Percentiles rank a stretch among this genome's conserved stretches.
Evolutionary conservation across 2,329 filamentous ascomycete genomes (phyloP).

Genomic region (Atkinsonella hypoxylon): DNA sequence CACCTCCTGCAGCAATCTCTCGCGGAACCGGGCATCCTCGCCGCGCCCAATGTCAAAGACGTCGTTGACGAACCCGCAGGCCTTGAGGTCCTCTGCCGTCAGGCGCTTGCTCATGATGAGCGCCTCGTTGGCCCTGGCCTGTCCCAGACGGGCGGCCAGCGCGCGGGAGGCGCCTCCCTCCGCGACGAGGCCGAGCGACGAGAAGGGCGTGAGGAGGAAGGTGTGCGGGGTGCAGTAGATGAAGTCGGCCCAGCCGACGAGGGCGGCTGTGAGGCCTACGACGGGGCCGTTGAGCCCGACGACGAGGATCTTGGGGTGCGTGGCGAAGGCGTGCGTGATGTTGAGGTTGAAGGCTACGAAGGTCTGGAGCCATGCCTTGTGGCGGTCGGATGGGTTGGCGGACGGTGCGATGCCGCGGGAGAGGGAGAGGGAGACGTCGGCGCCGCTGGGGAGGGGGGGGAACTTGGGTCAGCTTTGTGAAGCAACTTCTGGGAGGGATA

Average conservation of each 20-base stretch:
- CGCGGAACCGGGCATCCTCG: constrained; percentile 57
- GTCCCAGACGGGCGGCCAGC: constrained; percentile 69
- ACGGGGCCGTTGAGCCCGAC: constrained; percentile 86
- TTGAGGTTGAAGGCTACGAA: constrained; percentile 85
- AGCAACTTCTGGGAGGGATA: too few species aligned
- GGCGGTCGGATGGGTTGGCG: constrained; percentile 24
- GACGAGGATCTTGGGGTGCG: constrained; percentile 87
- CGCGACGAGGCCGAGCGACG: constrained; percentile 75
- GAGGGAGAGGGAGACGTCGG: constrained; percentile 66
- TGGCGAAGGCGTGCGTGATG: constrained; percentile 80
- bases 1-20: constrained; percentile 64
- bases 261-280: constrained; percentile 75
- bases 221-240: constrained; percentile 73
- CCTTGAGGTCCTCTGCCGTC: constrained; percentile 57
- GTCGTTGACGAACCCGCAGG: constrained; percentile 75
- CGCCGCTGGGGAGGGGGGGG: constrained; percentile 45
- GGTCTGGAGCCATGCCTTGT: constrained; percentile 47
- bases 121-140: constrained; percentile 79
- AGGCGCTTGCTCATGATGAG: constrained; percentile 82
- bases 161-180: constrained; percentile 74
- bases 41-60: constrained; percentile 52
- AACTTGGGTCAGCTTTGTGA: too few species aligned
- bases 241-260: constrained; percentile 80
- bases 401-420: too few species aligned
- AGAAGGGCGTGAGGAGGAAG: constrained; percentile 86